Evolutionary conservation across 768 basidiomycete species (phyloP).

Genomic region (Podaxis mareebaensis): DNA sequence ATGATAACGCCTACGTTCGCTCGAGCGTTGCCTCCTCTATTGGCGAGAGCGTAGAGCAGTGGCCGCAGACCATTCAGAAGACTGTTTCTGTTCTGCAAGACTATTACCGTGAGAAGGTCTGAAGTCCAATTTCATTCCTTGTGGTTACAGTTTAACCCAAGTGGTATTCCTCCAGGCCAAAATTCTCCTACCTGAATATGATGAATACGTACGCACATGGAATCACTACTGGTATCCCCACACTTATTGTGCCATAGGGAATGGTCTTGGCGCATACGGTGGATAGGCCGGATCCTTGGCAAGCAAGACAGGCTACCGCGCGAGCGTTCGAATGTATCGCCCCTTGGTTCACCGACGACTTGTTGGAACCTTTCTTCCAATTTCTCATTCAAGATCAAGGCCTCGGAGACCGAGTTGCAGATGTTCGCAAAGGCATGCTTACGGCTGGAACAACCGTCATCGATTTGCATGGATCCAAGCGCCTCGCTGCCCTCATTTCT

Average conservation of each 20-base stretch:
- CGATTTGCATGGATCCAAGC: conserved; percentile 76
- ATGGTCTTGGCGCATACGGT: conserved; percentile 89
- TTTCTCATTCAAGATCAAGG: conserved; percentile 88
- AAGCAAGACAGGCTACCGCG: conserved; percentile 74
- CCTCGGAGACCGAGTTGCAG: conserved; percentile 79
- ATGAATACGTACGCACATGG: conserved; percentile 70
- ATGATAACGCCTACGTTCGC: conserved; percentile 81
- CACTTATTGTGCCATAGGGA: conserved; percentile 51
- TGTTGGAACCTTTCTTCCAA: conserved; percentile 73
- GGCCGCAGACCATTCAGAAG: conserved; percentile 55
- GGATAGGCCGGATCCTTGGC: conserved; percentile 90
- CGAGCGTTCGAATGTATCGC: conserved; percentile 67
- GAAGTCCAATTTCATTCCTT: conserved; percentile 1
- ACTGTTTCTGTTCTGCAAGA: conserved; percentile 59
- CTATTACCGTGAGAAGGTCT: conserved; percentile 83
- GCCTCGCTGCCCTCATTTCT: conserved; percentile 71
- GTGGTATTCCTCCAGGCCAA: conserved; percentile 56
- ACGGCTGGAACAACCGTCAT: conserved; percentile 78
- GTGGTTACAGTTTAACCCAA: not conserved
- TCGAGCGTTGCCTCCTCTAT: conserved; percentile 70
- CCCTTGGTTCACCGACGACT: conserved; percentile 57
- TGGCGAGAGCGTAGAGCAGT: conserved; percentile 72
- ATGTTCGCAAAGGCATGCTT: conserved; percentile 89
- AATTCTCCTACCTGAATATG: conserved; percentile 87
- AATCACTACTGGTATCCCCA: not conserved